Evolutionary conservation across 306 rosid genomes (phyloP), one percentile per base, ranked within the genome.

Genomic region (Lathyrus sativus): DNA sequence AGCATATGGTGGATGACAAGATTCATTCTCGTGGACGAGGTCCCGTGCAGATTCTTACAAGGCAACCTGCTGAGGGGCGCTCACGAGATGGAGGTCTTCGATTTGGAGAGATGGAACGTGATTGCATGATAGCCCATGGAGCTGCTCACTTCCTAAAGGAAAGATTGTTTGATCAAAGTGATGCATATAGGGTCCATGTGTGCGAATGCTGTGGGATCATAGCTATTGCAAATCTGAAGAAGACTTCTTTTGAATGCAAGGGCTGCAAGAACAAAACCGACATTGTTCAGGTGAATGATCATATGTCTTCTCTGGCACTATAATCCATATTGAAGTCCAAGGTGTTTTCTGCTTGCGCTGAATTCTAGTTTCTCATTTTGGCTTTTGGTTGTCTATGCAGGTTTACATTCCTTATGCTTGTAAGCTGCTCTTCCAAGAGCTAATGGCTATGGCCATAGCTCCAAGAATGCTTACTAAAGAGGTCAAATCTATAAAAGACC

Each of bases 1-100:
- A 93, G 85, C 98, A 93, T 70, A 93, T 93, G 98, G 98, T 93
- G 26, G 98, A 93, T 65, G 97, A 93, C 76, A 93, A 90, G 86
- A 93, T 93, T 71, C 98, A 93, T 84, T 90, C 97, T 5, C 96
- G 97, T 39, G 98, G 98, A 65, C 86, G 97, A 11, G 98, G 97
- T 66, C 97, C 98, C 49, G 97, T 93, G 54, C 97, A 93, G 85
- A 93, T 90, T 70, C 95, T 93, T 71, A 93, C 98, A 0, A 93
- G 98, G 84, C 96, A 93, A 73, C 98, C 98, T 58, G 97, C 98
- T 7, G 98, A 93, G 77, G 97, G 98, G 33, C 89, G 97, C 7
- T 93, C 98, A 33, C 91, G 97, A 24, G 97, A 90, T 81, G 98
- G 97, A 50, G 98, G 97, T 82, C 89, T 93, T 13, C 89, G 98